Evolutionary conservation across 2,329 filamentous ascomycete genomes (phyloP).

Genomic region (Cercospora beticola): DNA sequence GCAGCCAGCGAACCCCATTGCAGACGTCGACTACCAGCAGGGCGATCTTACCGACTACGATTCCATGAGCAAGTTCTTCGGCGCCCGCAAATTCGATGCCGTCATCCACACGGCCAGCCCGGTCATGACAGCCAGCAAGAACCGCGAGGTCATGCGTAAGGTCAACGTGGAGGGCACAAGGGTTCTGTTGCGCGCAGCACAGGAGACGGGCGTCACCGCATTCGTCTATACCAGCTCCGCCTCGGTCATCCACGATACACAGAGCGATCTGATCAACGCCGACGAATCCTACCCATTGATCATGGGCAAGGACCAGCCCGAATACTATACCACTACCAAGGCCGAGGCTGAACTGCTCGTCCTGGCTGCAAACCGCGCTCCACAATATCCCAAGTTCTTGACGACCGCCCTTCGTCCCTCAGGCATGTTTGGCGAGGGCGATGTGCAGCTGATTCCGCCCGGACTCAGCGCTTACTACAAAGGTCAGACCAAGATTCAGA

Average conservation of each 20-base stretch:
- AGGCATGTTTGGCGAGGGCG: slow-evolving; percentile 53
- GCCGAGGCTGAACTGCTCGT: slow-evolving; percentile 50
- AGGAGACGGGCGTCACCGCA: slow-evolving; percentile 51
- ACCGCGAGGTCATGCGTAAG: slow-evolving; percentile 47
- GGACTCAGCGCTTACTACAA: slow-evolving; percentile 48
- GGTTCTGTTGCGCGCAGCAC: slow-evolving; percentile 48
- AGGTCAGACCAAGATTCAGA: slow-evolving; percentile 52
- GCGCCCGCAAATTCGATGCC: slow-evolving; percentile 46
- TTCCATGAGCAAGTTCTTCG: slow-evolving; percentile 45
- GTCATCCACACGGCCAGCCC: slow-evolving; percentile 54
- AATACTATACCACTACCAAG: slow-evolving; percentile 55
- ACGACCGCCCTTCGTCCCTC: slow-evolving; percentile 52
- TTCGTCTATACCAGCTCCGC: slow-evolving; percentile 56
- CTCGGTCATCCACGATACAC: slow-evolving; percentile 49
- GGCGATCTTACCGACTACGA: slow-evolving; percentile 51
- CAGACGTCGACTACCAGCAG: slow-evolving; percentile 50
- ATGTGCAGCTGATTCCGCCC: slow-evolving; percentile 48
- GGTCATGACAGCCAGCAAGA: slow-evolving; percentile 39
- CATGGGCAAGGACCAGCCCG: slow-evolving; percentile 48
- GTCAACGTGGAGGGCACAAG: slow-evolving; percentile 55
- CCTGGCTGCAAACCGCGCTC: slow-evolving; percentile 49
- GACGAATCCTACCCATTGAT: slow-evolving; percentile 51
- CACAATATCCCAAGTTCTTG: slow-evolving; percentile 45
- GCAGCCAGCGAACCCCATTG: slow-evolving; percentile 42
- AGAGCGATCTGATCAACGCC: slow-evolving; percentile 49